Base-by-base conservation (phyloP, 768 basidiomycete genomes). In the Boletus rufocinnamomeus region DNA sequence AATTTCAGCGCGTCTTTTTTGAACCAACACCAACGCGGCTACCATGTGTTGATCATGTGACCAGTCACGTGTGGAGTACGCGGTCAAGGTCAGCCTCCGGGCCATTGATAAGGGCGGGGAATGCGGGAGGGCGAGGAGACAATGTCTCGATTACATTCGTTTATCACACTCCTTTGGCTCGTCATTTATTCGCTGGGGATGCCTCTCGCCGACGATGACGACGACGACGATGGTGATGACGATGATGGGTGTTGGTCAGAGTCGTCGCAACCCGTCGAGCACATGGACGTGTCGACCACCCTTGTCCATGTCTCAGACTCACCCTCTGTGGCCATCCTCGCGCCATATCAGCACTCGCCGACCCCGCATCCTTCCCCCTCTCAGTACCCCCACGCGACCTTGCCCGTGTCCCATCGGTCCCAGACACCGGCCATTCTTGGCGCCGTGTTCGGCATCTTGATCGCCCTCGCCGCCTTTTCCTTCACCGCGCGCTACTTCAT, bases 61-160 rank as follows among this genome's bases (percentile, higher is more conserved):
- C 5, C 38, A 35, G 43, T 62, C 62, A 61, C 59, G 61, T 63
- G 65, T 1, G 1, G 27, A 6, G 7, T 9, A 52, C 62, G 28
- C 60, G 45, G 46, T 32, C 40, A 6, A 30, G n/a, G 68, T 70
- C 68, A 65, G 66, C 65, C 68, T 53, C 68, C 30, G 0, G 21
- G 5, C 14, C 28, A 34, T 63, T 63, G 55, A 63, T 51, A 66
- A 59, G 43, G 53, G 37, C 35, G 28, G 2, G 54, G 30, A 28
- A 2, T 17, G 19, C 17, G 30, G 52, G 10, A 1, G 2, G 13
- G 23, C 5, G 8, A 8, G 10, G 2, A 13, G 44, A 44, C 38
- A 19, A 67, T 68, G 66, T 44, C 48, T 43, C 59, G 32, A 53
- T 27, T 48, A 61, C 67, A 30, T 58, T 69, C 68, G 1, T 66